Percentiles rank a stretch among this genome's conserved stretches.
phyloP scores from a whole-genome alignment of 1,284 basidiomycete species.

The Fomes fomentarius region DNA sequence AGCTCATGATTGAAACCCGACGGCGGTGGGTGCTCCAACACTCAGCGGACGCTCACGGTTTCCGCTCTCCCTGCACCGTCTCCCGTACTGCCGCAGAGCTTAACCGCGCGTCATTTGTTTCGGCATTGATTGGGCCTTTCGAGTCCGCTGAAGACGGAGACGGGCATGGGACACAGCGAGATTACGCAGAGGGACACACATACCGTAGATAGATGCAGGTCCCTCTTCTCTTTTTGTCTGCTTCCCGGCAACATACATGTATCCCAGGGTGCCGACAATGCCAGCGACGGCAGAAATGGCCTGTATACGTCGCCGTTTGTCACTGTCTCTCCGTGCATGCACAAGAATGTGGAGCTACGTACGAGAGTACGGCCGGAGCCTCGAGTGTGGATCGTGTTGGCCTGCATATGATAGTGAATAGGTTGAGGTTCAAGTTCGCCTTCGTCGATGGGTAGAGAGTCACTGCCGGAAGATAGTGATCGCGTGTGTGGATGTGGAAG shows the following conservation, averaged over 20 bases:
- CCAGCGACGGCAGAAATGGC: constrained; percentile 29
- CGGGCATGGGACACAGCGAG: too few relatives aligned
- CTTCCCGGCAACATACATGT: constrained; percentile 34
- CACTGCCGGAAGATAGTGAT: too few relatives aligned
- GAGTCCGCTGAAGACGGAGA: constrained; percentile 1
- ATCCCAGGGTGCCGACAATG: constrained; percentile 28
- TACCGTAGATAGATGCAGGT: constrained; percentile 33
- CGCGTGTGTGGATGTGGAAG: too few relatives aligned
- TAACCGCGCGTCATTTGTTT: constrained; percentile 16
- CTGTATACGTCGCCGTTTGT: constrained; percentile 9
- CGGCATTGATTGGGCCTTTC: constrained; percentile 9
- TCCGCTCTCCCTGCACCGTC: constrained; percentile 25
- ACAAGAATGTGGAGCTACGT: not conserved
- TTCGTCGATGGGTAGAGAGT: too few relatives aligned
- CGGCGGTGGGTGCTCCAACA: too few relatives aligned
- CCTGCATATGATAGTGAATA: constrained; percentile 1
- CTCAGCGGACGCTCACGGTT: constrained; percentile 23
- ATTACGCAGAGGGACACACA: constrained; percentile 3
- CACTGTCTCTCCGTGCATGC: too few relatives aligned
- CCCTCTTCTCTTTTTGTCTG: constrained; percentile 32
- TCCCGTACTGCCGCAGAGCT: constrained; percentile 22
- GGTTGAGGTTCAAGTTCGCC: too few relatives aligned
- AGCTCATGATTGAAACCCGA: too few relatives aligned
- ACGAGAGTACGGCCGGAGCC: constrained; percentile 18
- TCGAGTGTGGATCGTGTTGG: constrained; percentile 9